A percentile compares a stretch with the other conserved stretches of the same genome.
Evolutionary conservation across 2,329 filamentous ascomycete genomes (phyloP).

Genomic region (Colletotrichum sp.): DNA sequence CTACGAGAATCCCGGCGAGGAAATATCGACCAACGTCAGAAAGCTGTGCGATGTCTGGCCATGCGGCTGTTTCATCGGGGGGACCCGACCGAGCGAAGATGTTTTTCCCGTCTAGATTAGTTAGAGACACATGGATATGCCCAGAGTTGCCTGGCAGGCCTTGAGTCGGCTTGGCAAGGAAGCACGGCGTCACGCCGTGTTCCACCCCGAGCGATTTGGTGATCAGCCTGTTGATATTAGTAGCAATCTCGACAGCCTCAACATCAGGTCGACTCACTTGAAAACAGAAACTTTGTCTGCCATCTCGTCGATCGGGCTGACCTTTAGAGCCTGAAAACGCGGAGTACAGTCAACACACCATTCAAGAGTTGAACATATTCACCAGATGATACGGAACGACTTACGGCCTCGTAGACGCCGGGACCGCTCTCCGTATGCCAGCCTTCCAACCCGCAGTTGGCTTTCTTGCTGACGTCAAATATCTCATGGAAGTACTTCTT

Average conservation of each 20-base stretch:
- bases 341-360: no score
- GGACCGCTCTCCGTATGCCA: neutral
- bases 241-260: neutral
- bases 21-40: neutral
- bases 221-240: neutral
- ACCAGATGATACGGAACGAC: rapidly evolving
- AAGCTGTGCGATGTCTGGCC: neutral
- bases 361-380: neutral
- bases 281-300: neutral
- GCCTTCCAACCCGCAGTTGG: neutral
- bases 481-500: neutral
- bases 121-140: neutral
- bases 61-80: neutral
- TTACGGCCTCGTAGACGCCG: neutral
- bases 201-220: neutral
- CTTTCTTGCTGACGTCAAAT: rapidly evolving
- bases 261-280: neutral
- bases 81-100: neutral
- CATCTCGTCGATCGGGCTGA: neutral
- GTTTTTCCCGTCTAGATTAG: neutral
- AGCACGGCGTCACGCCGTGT: neutral
- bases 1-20: constrained; percentile 35
- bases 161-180: neutral
- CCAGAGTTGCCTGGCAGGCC: neutral
- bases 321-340: neutral